These are phyloP conservation scores for Serendipita vermifera DNA, from an alignment of 768 basidiomycete genomes.

Conservation along the genomic window DNA sequence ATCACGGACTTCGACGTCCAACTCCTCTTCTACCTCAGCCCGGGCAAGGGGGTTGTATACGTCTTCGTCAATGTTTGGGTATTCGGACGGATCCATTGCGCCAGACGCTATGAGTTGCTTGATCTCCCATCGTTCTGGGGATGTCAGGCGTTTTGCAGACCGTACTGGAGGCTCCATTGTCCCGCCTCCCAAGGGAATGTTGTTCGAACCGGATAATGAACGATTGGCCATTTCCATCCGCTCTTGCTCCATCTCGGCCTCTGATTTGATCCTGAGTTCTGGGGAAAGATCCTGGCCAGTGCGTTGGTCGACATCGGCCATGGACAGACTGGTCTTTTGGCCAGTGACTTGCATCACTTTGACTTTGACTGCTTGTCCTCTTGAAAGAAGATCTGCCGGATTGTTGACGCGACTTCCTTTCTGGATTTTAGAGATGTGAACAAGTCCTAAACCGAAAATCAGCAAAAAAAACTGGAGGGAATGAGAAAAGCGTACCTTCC, in stretches of 20 bases:
- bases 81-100: constrained; percentile 81
- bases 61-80: constrained; percentile 85
- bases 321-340: constrained; percentile 69
- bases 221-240: constrained; percentile 50
- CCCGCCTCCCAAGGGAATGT: constrained; percentile 57
- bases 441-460: constrained; percentile 54
- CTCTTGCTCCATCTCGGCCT: constrained; percentile 77
- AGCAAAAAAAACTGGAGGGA: constrained; percentile 11
- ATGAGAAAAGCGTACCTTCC: constrained; percentile 55
- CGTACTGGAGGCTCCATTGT: constrained; percentile 39
- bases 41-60: constrained; percentile 60
- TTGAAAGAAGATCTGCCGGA: constrained; percentile 70
- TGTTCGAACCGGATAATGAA: constrained; percentile 71
- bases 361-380: constrained; percentile 80
- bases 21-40: constrained; percentile 86
- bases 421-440: constrained; percentile 90
- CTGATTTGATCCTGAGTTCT: constrained; percentile 85
- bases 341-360: constrained; percentile 93
- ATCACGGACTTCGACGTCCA: constrained; percentile 94
- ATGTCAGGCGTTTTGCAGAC: constrained; percentile 81
- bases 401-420: constrained; percentile 73
- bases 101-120: constrained; percentile 97
- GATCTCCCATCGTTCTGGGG: constrained; percentile 98
- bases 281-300: constrained; percentile 88
- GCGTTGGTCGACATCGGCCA: constrained; percentile 94